These are phyloP conservation scores for Macrolepiota fuliginosa DNA, from an alignment of 768 basidiomycete species.

Conservation along the genomic window DNA sequence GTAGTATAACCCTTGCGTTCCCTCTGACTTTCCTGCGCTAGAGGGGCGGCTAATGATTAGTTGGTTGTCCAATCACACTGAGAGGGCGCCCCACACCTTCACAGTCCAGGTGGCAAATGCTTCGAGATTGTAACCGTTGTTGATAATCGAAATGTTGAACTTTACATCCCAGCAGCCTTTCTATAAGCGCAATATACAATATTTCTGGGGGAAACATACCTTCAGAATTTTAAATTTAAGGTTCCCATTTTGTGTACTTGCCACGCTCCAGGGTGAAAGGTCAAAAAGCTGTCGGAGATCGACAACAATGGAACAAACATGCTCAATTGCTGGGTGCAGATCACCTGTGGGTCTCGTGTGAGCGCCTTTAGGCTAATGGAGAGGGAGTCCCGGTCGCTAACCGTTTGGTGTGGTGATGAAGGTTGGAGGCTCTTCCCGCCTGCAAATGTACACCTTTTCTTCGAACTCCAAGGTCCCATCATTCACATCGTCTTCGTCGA, in stretches of 20 bases:
- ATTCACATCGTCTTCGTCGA: not conserved
- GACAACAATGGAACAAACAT: not conserved
- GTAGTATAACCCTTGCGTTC: not conserved
- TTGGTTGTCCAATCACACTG: not conserved
- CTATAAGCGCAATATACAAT: not conserved
- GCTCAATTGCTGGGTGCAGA: not conserved
- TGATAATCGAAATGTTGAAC: not conserved
- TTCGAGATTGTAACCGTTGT: not conserved
- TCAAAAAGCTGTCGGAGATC: not conserved
- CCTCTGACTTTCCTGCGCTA: not conserved
- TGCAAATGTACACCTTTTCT: not conserved
- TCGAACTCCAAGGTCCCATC: not conserved
- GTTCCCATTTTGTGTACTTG: not conserved
- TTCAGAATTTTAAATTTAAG: not conserved
- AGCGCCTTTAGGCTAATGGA: not conserved
- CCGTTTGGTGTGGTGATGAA: not conserved
- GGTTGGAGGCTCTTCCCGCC: not conserved
- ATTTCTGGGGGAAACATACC: not conserved
- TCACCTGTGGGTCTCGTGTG: not conserved
- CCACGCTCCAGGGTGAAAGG: not conserved
- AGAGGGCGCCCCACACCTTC: not conserved
- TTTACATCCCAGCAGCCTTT: not conserved
- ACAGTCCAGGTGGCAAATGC: not conserved
- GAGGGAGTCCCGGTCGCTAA: not conserved
- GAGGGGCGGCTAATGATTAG: not conserved